A percentile compares a stretch with the other conserved stretches of the same genome.
Evolutionary conservation across 192 early-diverging fungal species (phyloP).

Genomic region (Helicostylum pulchrum): DNA sequence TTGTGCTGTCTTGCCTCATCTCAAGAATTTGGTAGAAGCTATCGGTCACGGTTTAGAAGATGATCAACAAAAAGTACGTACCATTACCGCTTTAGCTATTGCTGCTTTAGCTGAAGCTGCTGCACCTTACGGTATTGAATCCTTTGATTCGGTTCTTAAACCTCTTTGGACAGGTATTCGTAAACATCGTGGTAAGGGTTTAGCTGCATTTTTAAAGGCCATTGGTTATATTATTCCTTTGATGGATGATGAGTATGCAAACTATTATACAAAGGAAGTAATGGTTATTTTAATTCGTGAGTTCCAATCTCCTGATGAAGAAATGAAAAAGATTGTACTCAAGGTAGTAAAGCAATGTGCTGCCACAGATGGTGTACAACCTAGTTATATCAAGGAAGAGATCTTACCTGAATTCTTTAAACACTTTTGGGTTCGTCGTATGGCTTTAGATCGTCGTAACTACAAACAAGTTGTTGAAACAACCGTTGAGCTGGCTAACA

Average conservation of each 20-base stretch:
- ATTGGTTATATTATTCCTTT: slow-evolving; percentile 97
- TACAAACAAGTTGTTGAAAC: slow-evolving; percentile 93
- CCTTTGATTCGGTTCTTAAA: slow-evolving; percentile 86
- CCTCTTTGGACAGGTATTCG: slow-evolving; percentile 93
- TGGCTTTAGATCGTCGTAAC: slow-evolving; percentile 94
- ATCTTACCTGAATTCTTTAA: slow-evolving; percentile 95
- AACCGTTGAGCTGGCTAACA: slow-evolving; percentile 91
- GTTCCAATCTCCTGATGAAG: slow-evolving; percentile 96
- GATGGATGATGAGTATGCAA: slow-evolving; percentile 94
- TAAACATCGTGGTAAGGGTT: slow-evolving; percentile 91
- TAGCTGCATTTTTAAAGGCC: slow-evolving; percentile 98
- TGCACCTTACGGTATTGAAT: slow-evolving; percentile 98
- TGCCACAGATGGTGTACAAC: slow-evolving; percentile 87
- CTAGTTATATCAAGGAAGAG: slow-evolving; percentile 80
- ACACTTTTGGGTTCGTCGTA: slow-evolving; percentile 96
- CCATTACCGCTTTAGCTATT: slow-evolving; percentile 91
- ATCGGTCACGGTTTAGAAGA: slow-evolving; percentile 91
- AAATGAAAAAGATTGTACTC: slow-evolving; percentile 98
- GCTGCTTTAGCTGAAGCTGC: slow-evolving; percentile 95
- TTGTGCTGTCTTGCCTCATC: slow-evolving; percentile 91
- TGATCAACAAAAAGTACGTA: slow-evolving; percentile 95
- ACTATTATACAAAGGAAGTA: slow-evolving; percentile 90
- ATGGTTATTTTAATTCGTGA: slow-evolving; percentile 92
- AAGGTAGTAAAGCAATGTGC: slow-evolving; percentile 97
- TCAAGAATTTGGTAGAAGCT: slow-evolving; percentile 88